Percentiles rank a stretch among this genome's conserved stretches.
Conservation (phyloP, 2,329 filamentous ascomycete genomes). For the Arthroderma uncinatum region DNA sequence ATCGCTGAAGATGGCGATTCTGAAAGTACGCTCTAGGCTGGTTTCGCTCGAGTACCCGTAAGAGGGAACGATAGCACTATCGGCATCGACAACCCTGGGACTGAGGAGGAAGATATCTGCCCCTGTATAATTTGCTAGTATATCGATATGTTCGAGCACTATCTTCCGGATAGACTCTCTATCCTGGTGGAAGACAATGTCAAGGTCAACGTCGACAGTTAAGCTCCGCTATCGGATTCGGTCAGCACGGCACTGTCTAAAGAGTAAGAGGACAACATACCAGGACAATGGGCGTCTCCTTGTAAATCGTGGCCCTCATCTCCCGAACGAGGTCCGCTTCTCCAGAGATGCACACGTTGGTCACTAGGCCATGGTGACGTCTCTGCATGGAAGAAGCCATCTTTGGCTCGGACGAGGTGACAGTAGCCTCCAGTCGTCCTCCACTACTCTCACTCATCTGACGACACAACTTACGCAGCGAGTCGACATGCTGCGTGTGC, state of each 20-base stretch:
- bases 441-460: constrained; percentile 60
- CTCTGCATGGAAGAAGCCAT: constrained; percentile 41
- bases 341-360: constrained; percentile 84
- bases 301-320: constrained; percentile 79
- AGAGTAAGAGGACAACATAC: constrained; percentile 40
- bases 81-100: constrained; percentile 69
- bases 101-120: constrained; percentile 94
- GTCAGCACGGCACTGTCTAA: constrained; percentile 16
- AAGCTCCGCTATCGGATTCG: constrained; percentile 60
- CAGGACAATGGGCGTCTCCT: constrained; percentile 83
- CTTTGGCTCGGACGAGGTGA: constrained; percentile 72
- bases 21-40: constrained; percentile 74
- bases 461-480: constrained; percentile 66
- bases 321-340: constrained; percentile 78
- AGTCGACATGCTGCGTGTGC: constrained; percentile 74
- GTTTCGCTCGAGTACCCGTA: constrained; percentile 67
- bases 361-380: constrained; percentile 51
- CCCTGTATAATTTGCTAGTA: constrained; percentile 75
- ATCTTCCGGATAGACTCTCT: constrained; percentile 58
- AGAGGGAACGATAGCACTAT: constrained; percentile 62
- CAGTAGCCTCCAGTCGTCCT: constrained; percentile 68
- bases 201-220: constrained; percentile 84
- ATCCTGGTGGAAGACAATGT: constrained; percentile 69
- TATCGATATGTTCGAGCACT: constrained; percentile 75
- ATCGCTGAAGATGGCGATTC: constrained; percentile 89